These are phyloP conservation scores for Macrotyloma uniflorum DNA, from an alignment of 306 rosid genomes.

Conservation along the genomic window DNA sequence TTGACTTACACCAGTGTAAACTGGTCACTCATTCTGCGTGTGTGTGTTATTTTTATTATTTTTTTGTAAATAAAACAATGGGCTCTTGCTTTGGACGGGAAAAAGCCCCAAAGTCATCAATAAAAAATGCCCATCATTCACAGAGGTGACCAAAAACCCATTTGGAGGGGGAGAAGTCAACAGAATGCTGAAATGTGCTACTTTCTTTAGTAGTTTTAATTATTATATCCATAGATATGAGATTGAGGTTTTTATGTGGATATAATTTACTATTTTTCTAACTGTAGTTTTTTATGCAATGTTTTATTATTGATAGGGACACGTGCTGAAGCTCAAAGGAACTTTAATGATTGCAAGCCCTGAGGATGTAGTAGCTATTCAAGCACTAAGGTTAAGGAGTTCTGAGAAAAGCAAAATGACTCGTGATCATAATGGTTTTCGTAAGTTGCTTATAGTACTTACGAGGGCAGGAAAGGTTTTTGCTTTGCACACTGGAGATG, in stretches of 20 bases:
- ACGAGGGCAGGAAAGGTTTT: slow-evolving; percentile 88
- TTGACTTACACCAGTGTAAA: background rate
- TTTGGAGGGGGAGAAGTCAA: background rate
- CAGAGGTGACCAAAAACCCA: background rate
- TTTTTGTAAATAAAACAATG: background rate
- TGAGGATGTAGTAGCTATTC: slow-evolving; percentile 85
- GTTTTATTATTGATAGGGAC: slow-evolving; percentile 69
- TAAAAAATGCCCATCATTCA: background rate
- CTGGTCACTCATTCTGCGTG: background rate
- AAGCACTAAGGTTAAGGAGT: slow-evolving; percentile 80
- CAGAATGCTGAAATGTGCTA: background rate
- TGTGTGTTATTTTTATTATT: background rate
- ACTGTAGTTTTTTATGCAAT: slow-evolving; percentile 36
- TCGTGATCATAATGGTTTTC: slow-evolving; percentile 96
- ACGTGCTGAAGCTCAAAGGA: slow-evolving; percentile 91
- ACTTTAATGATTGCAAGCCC: slow-evolving; percentile 94
- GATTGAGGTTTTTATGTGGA: slow-evolving; percentile 27
- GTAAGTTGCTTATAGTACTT: slow-evolving; percentile 86
- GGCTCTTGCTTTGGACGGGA: background rate
- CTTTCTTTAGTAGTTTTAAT: background rate
- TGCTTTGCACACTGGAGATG: slow-evolving; percentile 99
- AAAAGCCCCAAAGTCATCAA: background rate
- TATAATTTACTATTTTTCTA: slow-evolving; percentile 37
- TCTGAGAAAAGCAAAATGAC: slow-evolving; percentile 97
- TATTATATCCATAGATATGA: slow-evolving; percentile 24